Evolutionary conservation across 2,329 filamentous ascomycete species (phyloP), one percentile per base, ranked within the genome.

Genomic region (Colletotrichum sp.): DNA sequence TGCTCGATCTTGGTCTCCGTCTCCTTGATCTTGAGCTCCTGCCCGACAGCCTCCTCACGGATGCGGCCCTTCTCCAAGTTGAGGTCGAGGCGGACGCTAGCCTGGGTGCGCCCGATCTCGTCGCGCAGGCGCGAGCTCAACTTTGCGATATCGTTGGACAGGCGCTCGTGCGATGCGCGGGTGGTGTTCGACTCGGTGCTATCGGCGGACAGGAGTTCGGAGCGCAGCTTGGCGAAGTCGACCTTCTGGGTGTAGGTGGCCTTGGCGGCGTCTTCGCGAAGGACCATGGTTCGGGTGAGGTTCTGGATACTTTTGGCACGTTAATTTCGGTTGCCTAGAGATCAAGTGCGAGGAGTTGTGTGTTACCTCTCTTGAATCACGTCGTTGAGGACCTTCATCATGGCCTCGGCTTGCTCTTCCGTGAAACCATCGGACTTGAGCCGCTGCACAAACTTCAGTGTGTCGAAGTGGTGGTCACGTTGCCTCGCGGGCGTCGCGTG

Each of bases 1-100:
- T 98, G 96, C 88, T 99, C 97, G 81, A 99, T 98, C 86, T 97
- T 93, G 73, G 96, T 98, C 88, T 99, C 97, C 15, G 97, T 98
- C 90, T 99, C 97, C 88, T 98, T 98, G 81, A 99, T 95, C 88
- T 98, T 97, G 85, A 99, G 92, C 85, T 99, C 97, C 87, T 98
- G 97, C 73, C 94, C 94, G 79, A 98, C 97, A 21, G 96, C 96
- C 88, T 99, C 97, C 86, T 99, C 97, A 77, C 97, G 90, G 79
- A 98, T 99, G 77, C 97, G 91, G 16, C 97, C 97, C 87, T 99
- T 99, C 83, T 99, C 97, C 61, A 99, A 87, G 85, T 98, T 99
- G 76, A 99, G 87, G 85, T 99, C 97, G 61, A 99, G 87, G 76
- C 96, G 91, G 48, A 98, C 96, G 77, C 94, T 96, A 8, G 96